Conservation (phyloP, 139 green algal genomes). For the Spirogloea muscicola region DNA sequence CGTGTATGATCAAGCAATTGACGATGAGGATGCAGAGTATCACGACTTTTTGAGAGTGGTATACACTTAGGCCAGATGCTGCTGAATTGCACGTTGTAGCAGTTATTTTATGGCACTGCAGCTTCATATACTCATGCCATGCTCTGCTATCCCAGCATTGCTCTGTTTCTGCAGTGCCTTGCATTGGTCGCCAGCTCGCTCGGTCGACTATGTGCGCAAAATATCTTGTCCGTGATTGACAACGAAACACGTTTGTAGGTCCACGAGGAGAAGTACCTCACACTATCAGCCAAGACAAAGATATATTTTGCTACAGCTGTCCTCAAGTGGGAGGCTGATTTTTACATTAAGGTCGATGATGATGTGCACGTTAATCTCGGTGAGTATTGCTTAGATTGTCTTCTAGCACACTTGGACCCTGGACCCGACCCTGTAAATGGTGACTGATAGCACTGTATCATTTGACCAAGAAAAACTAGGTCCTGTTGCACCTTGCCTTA, state of each 20-base stretch:
- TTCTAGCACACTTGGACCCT: no score
- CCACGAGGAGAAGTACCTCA: slow-evolving; percentile 54
- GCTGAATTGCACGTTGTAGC: neutral
- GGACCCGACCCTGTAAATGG: no score
- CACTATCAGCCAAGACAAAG: slow-evolving; percentile 59
- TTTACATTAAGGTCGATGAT: slow-evolving; percentile 64
- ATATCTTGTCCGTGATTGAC: no score
- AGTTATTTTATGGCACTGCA: neutral
- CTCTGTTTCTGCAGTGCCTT: neutral
- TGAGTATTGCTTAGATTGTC: neutral
- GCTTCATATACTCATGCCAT: neutral
- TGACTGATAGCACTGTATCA: no score
- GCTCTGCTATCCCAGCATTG: neutral
- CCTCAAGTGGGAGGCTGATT: slow-evolving; percentile 54
- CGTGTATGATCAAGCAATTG: slow-evolving; percentile 18
- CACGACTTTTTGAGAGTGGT: slow-evolving; percentile 25
- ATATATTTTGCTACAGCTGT: slow-evolving; percentile 52
- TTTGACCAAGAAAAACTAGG: no score
- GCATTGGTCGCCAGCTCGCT: no score
- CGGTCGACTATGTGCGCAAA: no score
- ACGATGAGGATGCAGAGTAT: slow-evolving; percentile 14
- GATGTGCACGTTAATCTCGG: neutral
- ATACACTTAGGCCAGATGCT: neutral
- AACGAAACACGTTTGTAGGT: slow-evolving; percentile 12
- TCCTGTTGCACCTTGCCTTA: neutral